Evolutionary conservation across 106 monocot genomes (phyloP), one percentile per base, ranked within the genome.

Genomic region (Dendrobium officinale): DNA sequence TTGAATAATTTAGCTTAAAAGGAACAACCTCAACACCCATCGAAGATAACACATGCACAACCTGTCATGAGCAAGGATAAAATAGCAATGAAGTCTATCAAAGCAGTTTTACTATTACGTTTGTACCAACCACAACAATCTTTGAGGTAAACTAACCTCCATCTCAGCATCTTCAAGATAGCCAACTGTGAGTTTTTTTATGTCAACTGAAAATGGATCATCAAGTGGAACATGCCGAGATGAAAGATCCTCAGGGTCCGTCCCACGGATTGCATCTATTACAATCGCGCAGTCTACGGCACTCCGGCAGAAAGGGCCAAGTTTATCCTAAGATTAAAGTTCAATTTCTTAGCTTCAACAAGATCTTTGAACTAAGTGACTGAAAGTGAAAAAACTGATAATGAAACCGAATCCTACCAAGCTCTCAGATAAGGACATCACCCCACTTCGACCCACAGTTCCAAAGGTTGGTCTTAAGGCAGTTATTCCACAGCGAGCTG

Each of bases 371-470:
- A 79, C 42, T 42, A 31, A 42, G 37, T 19, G 13, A 64, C n/a
- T 58, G 27, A 67, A 77, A 4, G 73, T 11, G 47, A 24, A 72
- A 19, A 24, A 22, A 45, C 22, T 22, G 42, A 22, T 37, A 3
- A 2, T 11, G 27, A 55, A 66, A 74, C 0, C 40, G 22, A 45
- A 10, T 67, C 0, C 43, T 86, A 97, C 96, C 96, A 97, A 82
- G 70, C 96, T 97, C 85, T 97, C 96, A 55, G 96, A 97, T 73
- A 97, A 84, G 81, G 94, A 94, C 96, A 97, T 92, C n/a, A 97
- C 94, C 74, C 94, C 96, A 31, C 81, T 92, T 72, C 96, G 84
- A n/a, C 92, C 96, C 75, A 97, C 92, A 51, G 92, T 84, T 33
- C 96, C 96, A 89, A 97, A 97, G 19, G 96, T 97, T 45, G 96